phyloP scores from a whole-genome alignment of 257 asterid species.

The Ajuga chamaepitys region DNA sequence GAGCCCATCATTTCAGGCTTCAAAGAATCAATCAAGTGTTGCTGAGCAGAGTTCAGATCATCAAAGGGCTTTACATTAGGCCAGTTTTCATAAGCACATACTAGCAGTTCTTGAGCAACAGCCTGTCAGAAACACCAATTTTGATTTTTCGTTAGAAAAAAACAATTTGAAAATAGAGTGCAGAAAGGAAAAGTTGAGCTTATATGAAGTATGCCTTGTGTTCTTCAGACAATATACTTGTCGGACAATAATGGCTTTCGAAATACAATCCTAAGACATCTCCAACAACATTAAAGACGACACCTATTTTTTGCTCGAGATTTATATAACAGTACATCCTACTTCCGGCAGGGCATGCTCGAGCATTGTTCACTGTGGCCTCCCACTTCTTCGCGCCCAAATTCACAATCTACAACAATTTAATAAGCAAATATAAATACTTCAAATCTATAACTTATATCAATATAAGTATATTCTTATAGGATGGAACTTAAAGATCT shows the following conservation, averaged over 20 bases:
- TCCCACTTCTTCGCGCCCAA: slow-evolving; percentile 28
- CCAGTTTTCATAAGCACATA: slow-evolving; percentile 35
- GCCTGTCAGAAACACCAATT: slow-evolving; percentile 22
- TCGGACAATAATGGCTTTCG: slow-evolving; percentile 9
- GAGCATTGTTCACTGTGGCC: slow-evolving; percentile 40
- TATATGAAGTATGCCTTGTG: slow-evolving; percentile 32
- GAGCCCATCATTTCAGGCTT: not conserved
- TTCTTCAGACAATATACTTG: slow-evolving; percentile 18
- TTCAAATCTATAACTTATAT: not conserved
- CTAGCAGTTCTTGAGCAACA: slow-evolving; percentile 22
- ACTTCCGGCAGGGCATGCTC: slow-evolving; percentile 23
- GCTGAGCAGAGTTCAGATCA: slow-evolving; percentile 20
- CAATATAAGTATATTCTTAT: too few species aligned
- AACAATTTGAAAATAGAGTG: too few species aligned
- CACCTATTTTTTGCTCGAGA: slow-evolving; percentile 10
- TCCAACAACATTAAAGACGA: slow-evolving; percentile 44
- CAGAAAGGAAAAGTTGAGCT: not conserved
- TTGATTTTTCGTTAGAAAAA: not conserved
- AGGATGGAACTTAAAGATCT: not conserved
- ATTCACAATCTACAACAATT: slow-evolving; percentile 24
- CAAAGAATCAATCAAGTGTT: not conserved
- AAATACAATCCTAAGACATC: slow-evolving; percentile 18
- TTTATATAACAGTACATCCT: slow-evolving; percentile 24
- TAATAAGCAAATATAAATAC: not conserved
- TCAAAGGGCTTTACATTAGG: slow-evolving; percentile 8